Conservation (phyloP, 805 yeast species). For the Hanseniaspora pseudoguilliermondii region DNA sequence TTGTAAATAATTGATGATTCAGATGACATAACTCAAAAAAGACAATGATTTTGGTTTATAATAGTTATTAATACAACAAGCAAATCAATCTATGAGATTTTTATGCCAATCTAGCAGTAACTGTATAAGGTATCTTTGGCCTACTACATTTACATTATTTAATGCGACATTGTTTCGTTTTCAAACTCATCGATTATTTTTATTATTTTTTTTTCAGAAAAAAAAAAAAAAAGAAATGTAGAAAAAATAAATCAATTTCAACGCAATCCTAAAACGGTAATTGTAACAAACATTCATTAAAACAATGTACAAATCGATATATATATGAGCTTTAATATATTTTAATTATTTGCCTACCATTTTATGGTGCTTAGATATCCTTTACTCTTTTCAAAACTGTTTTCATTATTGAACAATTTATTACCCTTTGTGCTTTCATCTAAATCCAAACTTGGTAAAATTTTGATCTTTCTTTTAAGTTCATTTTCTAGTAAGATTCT, state of each 20-base stretch:
- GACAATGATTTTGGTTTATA: too few species aligned
- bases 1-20: background rate
- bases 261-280: background rate
- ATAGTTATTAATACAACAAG: too few species aligned
- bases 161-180: too few species aligned
- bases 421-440: constrained; percentile 62
- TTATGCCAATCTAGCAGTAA: too few species aligned
- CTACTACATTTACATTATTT: too few species aligned
- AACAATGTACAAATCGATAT: background rate
- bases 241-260: background rate
- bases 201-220: background rate
- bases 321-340: background rate
- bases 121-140: too few species aligned
- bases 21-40: background rate
- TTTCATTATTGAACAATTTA: constrained; percentile 50
- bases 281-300: background rate
- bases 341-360: constrained; percentile 17
- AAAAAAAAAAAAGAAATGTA: background rate
- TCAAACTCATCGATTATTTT: constrained; percentile 5
- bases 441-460: constrained; percentile 62
- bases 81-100: too few species aligned
- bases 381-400: constrained; percentile 52
- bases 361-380: constrained; percentile 63
- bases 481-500: constrained; percentile 52
- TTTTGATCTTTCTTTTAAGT: constrained; percentile 47